A percentile compares a stretch with the other conserved stretches of the same genome.
phyloP scores from a whole-genome alignment of 2,329 filamentous ascomycete species.

The Aureobasidium musti region DNA sequence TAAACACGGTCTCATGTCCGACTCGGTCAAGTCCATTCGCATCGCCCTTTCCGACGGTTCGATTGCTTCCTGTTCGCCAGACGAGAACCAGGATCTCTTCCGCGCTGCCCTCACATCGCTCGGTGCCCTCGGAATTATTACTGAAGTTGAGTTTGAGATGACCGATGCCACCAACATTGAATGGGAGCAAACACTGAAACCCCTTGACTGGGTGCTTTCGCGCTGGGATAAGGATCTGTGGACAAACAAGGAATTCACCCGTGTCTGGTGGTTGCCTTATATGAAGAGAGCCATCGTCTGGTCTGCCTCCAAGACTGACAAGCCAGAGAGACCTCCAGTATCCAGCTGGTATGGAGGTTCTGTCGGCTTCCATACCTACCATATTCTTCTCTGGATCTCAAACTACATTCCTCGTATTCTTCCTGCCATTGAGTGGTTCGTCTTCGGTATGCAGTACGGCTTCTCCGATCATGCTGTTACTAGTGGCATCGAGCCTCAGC shows the following conservation, averaged over 20 bases:
- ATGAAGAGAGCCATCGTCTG: slow-evolving; percentile 84
- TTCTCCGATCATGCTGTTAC: slow-evolving; percentile 70
- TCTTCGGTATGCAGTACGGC: slow-evolving; percentile 97
- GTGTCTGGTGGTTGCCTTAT: slow-evolving; percentile 98
- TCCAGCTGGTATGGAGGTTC: slow-evolving; percentile 77
- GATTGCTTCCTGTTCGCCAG: slow-evolving; percentile 67
- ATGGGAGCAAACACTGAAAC: slow-evolving; percentile 79
- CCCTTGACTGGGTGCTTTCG: slow-evolving; percentile 67
- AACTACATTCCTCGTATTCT: slow-evolving; percentile 77
- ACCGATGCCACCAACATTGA: slow-evolving; percentile 78
- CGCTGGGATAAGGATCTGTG: slow-evolving; percentile 76
- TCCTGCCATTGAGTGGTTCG: slow-evolving; percentile 91
- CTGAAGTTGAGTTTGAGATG: slow-evolving; percentile 82
- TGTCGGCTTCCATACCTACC: slow-evolving; percentile 86
- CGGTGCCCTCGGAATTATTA: slow-evolving; percentile 86
- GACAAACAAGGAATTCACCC: slow-evolving; percentile 82
- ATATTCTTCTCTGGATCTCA: slow-evolving; percentile 80
- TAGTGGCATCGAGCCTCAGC: slow-evolving; percentile 76
- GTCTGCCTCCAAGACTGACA: slow-evolving; percentile 76
- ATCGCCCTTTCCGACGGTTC: slow-evolving; percentile 81
- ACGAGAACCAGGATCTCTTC: slow-evolving; percentile 76
- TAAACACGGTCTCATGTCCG: slow-evolving; percentile 78
- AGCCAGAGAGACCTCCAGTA: slow-evolving; percentile 60
- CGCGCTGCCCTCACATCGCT: slow-evolving; percentile 83
- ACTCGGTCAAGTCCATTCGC: slow-evolving; percentile 71